Conservation (phyloP, 345 rosid genomes). For the Odontarrhena argentea region DNA sequence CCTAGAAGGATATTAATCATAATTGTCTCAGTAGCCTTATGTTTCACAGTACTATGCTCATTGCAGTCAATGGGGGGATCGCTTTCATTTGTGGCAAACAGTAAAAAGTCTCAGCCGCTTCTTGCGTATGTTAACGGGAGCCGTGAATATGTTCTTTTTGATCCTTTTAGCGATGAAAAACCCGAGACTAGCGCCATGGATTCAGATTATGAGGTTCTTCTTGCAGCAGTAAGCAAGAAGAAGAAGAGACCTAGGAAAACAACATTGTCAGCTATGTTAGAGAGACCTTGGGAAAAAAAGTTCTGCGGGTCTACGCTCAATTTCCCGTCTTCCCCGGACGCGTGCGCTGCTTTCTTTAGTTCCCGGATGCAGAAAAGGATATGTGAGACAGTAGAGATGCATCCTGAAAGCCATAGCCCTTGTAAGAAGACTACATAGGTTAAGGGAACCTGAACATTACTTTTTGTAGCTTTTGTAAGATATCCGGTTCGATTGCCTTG, state of each 20-base stretch:
- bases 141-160: slow-evolving; percentile 74
- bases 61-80: slow-evolving; percentile 47
- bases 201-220: slow-evolving; percentile 10
- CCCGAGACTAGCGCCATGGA: slow-evolving; percentile 14
- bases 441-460: background rate
- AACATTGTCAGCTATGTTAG: slow-evolving; percentile 48
- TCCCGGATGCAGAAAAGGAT: slow-evolving; percentile 61
- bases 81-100: slow-evolving; percentile 55
- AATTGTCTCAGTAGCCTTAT: background rate
- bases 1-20: background rate
- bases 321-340: slow-evolving; percentile 67
- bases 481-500: background rate
- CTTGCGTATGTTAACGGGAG: slow-evolving; percentile 65
- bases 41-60: background rate
- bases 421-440: background rate
- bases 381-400: background rate
- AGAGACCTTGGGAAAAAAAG: slow-evolving; percentile 66
- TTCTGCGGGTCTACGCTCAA: slow-evolving; percentile 67
- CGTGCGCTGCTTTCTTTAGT: slow-evolving; percentile 62
- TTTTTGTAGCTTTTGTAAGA: slow-evolving; percentile 4
- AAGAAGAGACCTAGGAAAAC: slow-evolving; percentile 19
- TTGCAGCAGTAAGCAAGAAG: slow-evolving; percentile 23
- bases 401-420: slow-evolving; percentile 18
- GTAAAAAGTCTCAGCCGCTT: slow-evolving; percentile 44
- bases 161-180: slow-evolving; percentile 54